Base-by-base conservation (phyloP, 768 basidiomycete species). In the Leccinum boreale region DNA sequence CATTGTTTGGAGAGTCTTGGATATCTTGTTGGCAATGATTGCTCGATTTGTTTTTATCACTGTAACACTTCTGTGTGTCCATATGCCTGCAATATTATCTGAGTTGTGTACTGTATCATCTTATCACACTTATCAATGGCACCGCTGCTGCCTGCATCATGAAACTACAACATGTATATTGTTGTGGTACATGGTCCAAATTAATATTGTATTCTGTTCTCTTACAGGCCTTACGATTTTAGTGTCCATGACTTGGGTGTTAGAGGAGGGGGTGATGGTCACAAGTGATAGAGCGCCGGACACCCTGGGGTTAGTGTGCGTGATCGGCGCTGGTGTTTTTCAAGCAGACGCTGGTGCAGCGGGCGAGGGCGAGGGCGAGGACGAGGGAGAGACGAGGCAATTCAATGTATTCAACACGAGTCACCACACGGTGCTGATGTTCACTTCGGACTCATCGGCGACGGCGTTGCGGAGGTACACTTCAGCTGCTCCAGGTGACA, bases 241-340 rank as follows among this genome's bases (percentile, higher is more conserved):
- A 2, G 26, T 29, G 28, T 29, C 28, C 28, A 10, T 3, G 28
- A 29, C 28, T 29, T 29, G 59, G 11, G 4, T 53, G 9, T 19
- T 67, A 6, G 57, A 65, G 3, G 71, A 74, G 46, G 67, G 62
- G 0, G 61, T 55, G 9, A 36, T 79, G 3, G 62, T 67, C 1
- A 79, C 78, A 4, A 78, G 79, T 0, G 79, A 81, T 61, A 70
- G 79, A 35, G 77, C 78, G 6, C 78, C 77, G 0, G 78, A 80
- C 58, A 76, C 78, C 2, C 67, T 76, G 0, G 71, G 58, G 14
- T 63, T 79, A 19, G 56, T 71, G 17, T n/a, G 9, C n/a, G 4
- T 42, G 17, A 9, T 42, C 9, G 6, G n/a, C 3, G 2, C 4
- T 39, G 17, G 14, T 39, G 9, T 39, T 39, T 7, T 42, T 3